These are phyloP conservation scores for Trichocladium uniseriatum DNA, from an alignment of 495 filamentous ascomycete species.

Conservation along the genomic window DNA sequence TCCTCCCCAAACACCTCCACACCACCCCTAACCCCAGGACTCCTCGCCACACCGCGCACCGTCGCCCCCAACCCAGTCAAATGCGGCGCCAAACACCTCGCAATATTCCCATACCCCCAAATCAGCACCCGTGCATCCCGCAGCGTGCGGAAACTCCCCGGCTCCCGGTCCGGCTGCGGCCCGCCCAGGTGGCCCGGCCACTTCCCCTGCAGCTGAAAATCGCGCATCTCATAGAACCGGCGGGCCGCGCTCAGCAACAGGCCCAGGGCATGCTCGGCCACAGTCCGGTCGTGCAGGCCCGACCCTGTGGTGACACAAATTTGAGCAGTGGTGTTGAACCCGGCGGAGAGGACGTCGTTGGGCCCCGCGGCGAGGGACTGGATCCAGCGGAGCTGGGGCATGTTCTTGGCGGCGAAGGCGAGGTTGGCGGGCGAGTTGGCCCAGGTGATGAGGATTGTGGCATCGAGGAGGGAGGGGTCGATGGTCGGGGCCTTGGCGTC, in stretches of 20 bases:
- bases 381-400: conserved; percentile 50
- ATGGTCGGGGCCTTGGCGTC: conserved; percentile 44
- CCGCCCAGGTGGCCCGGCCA: conserved; percentile 52
- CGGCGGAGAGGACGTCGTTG: conserved; percentile 50
- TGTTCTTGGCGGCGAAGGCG: conserved; percentile 36
- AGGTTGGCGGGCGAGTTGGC: conserved; percentile 45
- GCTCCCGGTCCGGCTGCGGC: conserved; percentile 41
- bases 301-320: conserved; percentile 47
- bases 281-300: conserved; percentile 50
- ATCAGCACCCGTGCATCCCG: conserved; percentile 46
- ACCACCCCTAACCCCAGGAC: conserved; percentile 50
- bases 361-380: conserved; percentile 52
- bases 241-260: conserved; percentile 43
- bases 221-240: conserved; percentile 50
- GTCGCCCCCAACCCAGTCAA: conserved; percentile 48
- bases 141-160: conserved; percentile 44
- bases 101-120: conserved; percentile 82
- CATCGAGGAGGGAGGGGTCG: conserved; percentile 43
- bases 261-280: conserved; percentile 50
- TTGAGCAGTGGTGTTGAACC: conserved; percentile 40
- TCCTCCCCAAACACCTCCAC: conserved; percentile 43
- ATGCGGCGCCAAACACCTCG: conserved; percentile 61
- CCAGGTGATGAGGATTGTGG: conserved; percentile 50
- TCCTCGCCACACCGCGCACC: conserved; percentile 38
- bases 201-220: conserved; percentile 41